Evolutionary conservation across 345 rosid species (phyloP).

Genomic region (Lepidium africanum): DNA sequence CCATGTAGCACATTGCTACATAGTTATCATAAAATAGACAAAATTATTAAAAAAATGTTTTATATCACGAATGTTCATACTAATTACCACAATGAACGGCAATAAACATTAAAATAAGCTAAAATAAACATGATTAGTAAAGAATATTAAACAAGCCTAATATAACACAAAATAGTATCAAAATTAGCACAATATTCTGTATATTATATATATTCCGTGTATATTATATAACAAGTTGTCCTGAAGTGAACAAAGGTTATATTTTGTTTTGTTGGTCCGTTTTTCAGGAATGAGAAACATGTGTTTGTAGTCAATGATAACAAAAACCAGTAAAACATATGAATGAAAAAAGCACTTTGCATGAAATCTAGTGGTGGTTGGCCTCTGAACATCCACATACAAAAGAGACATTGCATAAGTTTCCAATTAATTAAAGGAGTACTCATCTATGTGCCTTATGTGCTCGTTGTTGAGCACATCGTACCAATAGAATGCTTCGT

Average conservation of each 20-base stretch:
- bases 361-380: too few species aligned
- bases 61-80: not conserved
- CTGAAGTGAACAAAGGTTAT: not conserved
- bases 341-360: too few species aligned
- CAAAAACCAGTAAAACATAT: too few species aligned
- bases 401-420: too few species aligned
- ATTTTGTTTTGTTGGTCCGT: too few species aligned
- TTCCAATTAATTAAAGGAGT: too few species aligned
- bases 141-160: not conserved
- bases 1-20: slow-evolving; percentile 11
- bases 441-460: too few species aligned
- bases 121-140: not conserved
- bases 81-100: not conserved
- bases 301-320: too few species aligned
- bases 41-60: not conserved
- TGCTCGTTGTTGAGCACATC: too few species aligned
- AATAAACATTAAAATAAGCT: not conserved
- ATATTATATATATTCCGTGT: not conserved
- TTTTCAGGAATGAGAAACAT: too few species aligned
- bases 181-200: not conserved
- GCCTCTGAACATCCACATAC: too few species aligned
- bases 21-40: not conserved
- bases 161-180: not conserved
- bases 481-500: too few species aligned
- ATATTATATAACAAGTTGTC: slow-evolving; percentile 5